Conservation (phyloP, 2,329 filamentous ascomycete genomes). For the Exserohilum rostratum region DNA sequence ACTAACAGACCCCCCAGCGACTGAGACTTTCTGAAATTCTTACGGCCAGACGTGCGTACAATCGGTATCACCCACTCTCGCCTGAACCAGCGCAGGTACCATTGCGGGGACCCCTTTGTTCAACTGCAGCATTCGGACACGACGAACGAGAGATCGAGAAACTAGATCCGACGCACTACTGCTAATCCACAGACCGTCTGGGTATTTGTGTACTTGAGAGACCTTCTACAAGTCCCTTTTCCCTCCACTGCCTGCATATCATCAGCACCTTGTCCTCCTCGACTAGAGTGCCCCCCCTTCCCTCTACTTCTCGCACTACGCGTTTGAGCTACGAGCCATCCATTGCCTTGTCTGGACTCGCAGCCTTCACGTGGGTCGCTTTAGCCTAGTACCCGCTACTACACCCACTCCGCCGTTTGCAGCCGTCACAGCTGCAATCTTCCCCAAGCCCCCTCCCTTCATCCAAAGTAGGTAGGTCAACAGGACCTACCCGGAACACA, state of each 20-base stretch:
- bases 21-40: constrained; percentile 53
- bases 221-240: constrained; percentile 41
- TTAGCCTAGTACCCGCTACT: constrained; percentile 53
- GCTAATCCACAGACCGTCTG: constrained; percentile 34
- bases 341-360: constrained; percentile 58
- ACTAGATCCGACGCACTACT: constrained; percentile 39
- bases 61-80: constrained; percentile 49
- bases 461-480: constrained; percentile 51
- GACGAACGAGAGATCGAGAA: constrained; percentile 26
- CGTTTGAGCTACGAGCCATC: constrained; percentile 37
- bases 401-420: constrained; percentile 45
- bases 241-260: constrained; percentile 40
- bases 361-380: constrained; percentile 55
- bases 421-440: constrained; percentile 49
- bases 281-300: constrained; percentile 33
- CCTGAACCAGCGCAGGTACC: constrained; percentile 48
- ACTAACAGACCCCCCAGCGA: constrained; percentile 46
- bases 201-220: constrained; percentile 36
- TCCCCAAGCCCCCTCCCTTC: constrained; percentile 50
- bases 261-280: constrained; percentile 44
- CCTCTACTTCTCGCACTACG: constrained; percentile 37
- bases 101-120: constrained; percentile 36
- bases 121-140: constrained; percentile 26
- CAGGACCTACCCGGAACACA: constrained; percentile 50
- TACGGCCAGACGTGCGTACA: constrained; percentile 53